Evolutionary conservation across 2,329 filamentous ascomycete genomes (phyloP).

Genomic region (Alternaria infectoria): DNA sequence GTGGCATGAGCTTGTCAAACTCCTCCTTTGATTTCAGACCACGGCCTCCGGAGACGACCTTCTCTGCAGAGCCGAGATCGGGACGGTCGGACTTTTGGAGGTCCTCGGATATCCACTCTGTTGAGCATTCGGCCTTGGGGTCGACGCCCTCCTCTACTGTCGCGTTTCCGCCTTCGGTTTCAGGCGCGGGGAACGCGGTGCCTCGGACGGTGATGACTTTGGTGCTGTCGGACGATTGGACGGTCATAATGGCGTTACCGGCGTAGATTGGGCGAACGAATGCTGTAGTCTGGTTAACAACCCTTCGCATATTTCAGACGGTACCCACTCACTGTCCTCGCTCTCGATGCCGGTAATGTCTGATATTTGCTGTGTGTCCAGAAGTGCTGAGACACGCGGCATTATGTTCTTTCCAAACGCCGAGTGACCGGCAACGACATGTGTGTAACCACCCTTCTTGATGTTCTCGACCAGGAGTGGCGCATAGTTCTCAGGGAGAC

Average conservation of each 20-base stretch:
- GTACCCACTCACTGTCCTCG: constrained; percentile 73
- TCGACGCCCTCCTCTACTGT: constrained; percentile 81
- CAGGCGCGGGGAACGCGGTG: constrained; percentile 83
- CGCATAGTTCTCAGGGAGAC: constrained; percentile 92
- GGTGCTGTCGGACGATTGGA: constrained; percentile 83
- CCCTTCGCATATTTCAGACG: background rate
- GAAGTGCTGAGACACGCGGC: constrained; percentile 86
- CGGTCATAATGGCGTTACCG: constrained; percentile 94
- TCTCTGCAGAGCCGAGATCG: constrained; percentile 86
- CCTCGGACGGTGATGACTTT: constrained; percentile 93
- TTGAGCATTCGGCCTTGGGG: constrained; percentile 73
- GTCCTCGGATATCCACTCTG: constrained; percentile 94
- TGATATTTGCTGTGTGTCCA: constrained; percentile 92
- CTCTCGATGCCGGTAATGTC: constrained; percentile 86
- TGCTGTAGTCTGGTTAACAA: constrained; percentile 51
- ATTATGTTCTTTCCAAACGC: constrained; percentile 96
- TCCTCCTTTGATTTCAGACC: constrained; percentile 98
- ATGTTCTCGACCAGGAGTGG: constrained; percentile 93
- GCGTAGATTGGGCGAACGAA: constrained; percentile 98
- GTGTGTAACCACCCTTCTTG: constrained; percentile 92
- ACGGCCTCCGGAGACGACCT: constrained; percentile 90
- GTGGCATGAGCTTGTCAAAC: constrained; percentile 90
- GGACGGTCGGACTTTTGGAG: constrained; percentile 92
- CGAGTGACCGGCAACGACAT: constrained; percentile 88
- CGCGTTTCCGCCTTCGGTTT: constrained; percentile 74